Evolutionary conservation across 192 early-diverging fungal genomes (phyloP).

Genomic region (Umbelopsis vinacea): DNA sequence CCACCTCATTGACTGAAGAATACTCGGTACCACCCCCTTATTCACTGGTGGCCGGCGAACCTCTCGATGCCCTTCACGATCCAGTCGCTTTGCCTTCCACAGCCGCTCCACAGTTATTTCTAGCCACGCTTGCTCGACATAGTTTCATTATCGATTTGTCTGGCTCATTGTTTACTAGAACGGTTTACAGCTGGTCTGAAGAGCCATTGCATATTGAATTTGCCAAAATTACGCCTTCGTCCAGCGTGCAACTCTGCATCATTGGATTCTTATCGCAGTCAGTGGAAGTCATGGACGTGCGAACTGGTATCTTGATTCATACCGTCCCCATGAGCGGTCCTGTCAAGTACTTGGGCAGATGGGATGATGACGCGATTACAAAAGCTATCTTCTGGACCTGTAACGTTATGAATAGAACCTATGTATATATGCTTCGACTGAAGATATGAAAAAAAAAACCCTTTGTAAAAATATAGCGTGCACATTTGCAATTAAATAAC

Average conservation of each 20-base stretch:
- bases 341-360: slow-evolving; percentile 32
- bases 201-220: slow-evolving; percentile 37
- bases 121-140: slow-evolving; percentile 33
- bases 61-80: slow-evolving; percentile 22
- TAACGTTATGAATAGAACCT: slow-evolving; percentile 24
- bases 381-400: slow-evolving; percentile 35
- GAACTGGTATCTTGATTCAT: slow-evolving; percentile 26
- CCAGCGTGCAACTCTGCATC: slow-evolving; percentile 22
- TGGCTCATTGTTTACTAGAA: slow-evolving; percentile 35
- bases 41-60: slow-evolving; percentile 29
- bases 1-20: slow-evolving; percentile 31
- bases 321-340: slow-evolving; percentile 27
- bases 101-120: slow-evolving; percentile 37
- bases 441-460: background rate
- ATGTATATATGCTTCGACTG: slow-evolving; percentile 37
- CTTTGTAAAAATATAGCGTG: too few species aligned
- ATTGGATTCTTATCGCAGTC: slow-evolving; percentile 34
- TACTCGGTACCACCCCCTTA: slow-evolving; percentile 42
- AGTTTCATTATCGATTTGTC: slow-evolving; percentile 40
- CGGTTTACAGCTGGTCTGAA: slow-evolving; percentile 29
- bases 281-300: slow-evolving; percentile 33
- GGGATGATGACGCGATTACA: slow-evolving; percentile 14
- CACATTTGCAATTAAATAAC: too few species aligned
- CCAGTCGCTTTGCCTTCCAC: slow-evolving; percentile 35
- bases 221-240: background rate